Percentiles rank a stretch among this genome's conserved stretches.
phyloP scores from a whole-genome alignment of 345 rosid genomes.

The Psidium friedrichsthalianum region DNA sequence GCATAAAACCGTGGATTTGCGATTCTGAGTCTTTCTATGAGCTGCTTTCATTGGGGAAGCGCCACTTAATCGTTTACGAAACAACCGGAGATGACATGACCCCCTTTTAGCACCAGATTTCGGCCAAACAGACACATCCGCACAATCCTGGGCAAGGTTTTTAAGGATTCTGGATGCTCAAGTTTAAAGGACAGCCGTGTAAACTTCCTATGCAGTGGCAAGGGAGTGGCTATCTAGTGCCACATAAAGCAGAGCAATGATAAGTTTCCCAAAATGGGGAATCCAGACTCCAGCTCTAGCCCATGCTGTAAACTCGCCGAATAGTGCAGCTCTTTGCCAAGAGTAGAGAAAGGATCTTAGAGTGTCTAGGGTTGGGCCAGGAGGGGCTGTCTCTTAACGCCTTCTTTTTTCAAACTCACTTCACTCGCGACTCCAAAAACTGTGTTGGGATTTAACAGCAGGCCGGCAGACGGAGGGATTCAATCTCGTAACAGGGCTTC shows the following conservation, averaged over 20 bases:
- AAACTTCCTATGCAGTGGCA: not conserved
- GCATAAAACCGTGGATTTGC: not conserved
- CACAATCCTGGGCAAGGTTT: not conserved
- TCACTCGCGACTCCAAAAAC: not conserved
- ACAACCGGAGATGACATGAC: not conserved
- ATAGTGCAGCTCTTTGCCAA: not conserved
- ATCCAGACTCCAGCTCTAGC: not conserved
- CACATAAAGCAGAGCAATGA: not conserved
- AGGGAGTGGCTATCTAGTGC: not conserved
- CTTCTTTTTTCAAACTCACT: not conserved
- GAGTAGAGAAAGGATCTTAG: not conserved
- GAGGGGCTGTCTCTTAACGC: too few relatives aligned
- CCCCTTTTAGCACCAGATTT: not conserved
- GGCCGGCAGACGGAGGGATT: not conserved
- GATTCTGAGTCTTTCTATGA: not conserved
- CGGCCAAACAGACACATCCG: not conserved
- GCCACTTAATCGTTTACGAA: not conserved
- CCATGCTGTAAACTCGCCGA: not conserved
- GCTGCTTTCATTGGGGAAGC: not conserved
- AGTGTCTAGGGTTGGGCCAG: too few relatives aligned
- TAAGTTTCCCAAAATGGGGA: not conserved
- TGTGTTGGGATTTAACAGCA: not conserved
- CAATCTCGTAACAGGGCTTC: not conserved
- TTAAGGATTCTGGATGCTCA: not conserved
- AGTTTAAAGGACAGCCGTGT: not conserved